Evolutionary conservation across 1,284 basidiomycete genomes (phyloP), one percentile per base, ranked within the genome.

Genomic region (Ceratobasidium sp.): DNA sequence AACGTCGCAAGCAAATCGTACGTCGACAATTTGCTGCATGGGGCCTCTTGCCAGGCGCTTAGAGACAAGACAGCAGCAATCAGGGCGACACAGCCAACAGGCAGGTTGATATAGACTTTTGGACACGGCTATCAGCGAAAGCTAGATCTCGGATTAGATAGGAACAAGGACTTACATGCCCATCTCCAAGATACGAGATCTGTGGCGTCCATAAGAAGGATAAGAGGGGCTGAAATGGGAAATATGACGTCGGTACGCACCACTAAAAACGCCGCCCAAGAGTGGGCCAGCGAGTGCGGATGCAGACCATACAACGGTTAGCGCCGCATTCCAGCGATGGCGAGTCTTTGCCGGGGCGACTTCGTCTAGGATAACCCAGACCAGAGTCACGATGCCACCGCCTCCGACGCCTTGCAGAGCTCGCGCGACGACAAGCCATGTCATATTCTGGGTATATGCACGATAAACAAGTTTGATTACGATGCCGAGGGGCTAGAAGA

Each of bases 301-400:
- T 82, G 91, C 92, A 79, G 91, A 91, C 93, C 93, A 95, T 54
- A 93, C 94, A 74, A 94, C 84, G 80, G 92, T 94, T 54, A 94
- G 87, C 30, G 92, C 92, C 83, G 93, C 92, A 12, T 92, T 93
- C 94, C 93, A 95, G 82, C 90, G 93, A 68, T 93, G 91, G 78
- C 92, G 89, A 79, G 88, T 86, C 79, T 86, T 86, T 50, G 89
- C 87, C 81, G 90, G 89, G 55, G 94, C 93, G 79, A 94, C 90
- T 83, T 94, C 93, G 80, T 92, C 89, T 68, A 92, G 94, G 79
- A 95, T 92, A 33, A 93, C 89, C 93, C 93, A 95, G 59, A 95
- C 93, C 60, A 91, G 88, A 80, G 89, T 90, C 60, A 94, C 93
- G 79, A 95, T 94, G 12, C 93, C 93, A 64, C 94, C 93, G 23